phyloP scores from a whole-genome alignment of 1,284 basidiomycete species.

The Irpex sp. region DNA sequence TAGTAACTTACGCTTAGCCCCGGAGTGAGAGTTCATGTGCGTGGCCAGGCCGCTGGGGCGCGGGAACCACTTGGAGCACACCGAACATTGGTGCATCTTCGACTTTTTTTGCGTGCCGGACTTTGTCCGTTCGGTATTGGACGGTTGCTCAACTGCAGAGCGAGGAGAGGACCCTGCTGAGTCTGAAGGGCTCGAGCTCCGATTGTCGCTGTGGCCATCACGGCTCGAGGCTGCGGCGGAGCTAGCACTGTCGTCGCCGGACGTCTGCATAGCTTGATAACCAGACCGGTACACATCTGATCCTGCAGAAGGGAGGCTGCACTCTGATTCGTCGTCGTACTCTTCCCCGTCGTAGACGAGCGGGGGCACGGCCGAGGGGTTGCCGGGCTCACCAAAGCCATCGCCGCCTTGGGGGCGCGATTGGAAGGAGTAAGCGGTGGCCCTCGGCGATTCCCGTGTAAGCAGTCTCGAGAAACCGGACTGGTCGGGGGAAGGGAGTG shows the following conservation, averaged over 20 bases:
- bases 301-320: slow-evolving; percentile 26
- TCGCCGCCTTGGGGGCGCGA: slow-evolving; percentile 5
- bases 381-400: slow-evolving; percentile 25
- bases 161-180: slow-evolving; percentile 13
- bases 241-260: slow-evolving; percentile 2
- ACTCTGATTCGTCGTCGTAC: slow-evolving; percentile 30
- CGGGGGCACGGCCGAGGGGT: slow-evolving; percentile 27
- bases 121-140: slow-evolving; percentile 21
- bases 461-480: slow-evolving; percentile 3
- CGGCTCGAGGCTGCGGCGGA: slow-evolving; percentile 7
- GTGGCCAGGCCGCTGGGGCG: slow-evolving; percentile 65
- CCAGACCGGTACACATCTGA: slow-evolving; percentile 23
- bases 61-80: slow-evolving; percentile 59
- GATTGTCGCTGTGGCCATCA: slow-evolving; percentile 9
- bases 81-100: slow-evolving; percentile 50
- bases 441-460: slow-evolving; percentile 5
- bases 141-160: slow-evolving; percentile 11
- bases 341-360: slow-evolving; percentile 30
- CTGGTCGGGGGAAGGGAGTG: not conserved
- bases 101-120: slow-evolving; percentile 34
- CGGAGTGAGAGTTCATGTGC: slow-evolving; percentile 72
- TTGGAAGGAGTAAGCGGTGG: slow-evolving; percentile 6
- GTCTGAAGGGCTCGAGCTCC: slow-evolving; percentile 14
- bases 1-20: slow-evolving; percentile 52
- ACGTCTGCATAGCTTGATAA: slow-evolving; percentile 7